Conservation (phyloP, 108 stramenopile genomes). For the Cafeteria roenbergensis region DNA sequence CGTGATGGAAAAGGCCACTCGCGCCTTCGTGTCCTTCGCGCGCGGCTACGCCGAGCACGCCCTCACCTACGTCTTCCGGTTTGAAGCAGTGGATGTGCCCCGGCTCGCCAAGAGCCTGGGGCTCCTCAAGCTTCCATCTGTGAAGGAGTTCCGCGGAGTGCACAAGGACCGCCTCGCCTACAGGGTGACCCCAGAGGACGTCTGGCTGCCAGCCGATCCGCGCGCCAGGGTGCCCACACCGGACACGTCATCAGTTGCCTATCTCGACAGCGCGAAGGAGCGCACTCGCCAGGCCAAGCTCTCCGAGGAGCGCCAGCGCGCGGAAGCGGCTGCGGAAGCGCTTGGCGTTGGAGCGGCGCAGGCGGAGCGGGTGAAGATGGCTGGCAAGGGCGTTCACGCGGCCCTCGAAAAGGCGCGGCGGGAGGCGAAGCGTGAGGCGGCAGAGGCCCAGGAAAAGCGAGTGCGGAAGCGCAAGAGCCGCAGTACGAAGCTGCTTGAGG, state of each 20-base stretch:
- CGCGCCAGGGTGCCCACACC: no score
- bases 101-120: conserved; percentile 69
- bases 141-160: conserved; percentile 68
- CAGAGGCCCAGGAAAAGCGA: conserved; percentile 36
- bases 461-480: conserved; percentile 63
- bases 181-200: neutral
- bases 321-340: conserved; percentile 58
- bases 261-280: neutral
- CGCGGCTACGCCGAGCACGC: conserved; percentile 88
- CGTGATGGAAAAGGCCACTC: conserved; percentile 83
- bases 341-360: conserved; percentile 73
- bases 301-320: conserved; percentile 57
- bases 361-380: conserved; percentile 47
- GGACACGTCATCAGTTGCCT: conserved; percentile 3
- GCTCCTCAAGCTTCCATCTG: conserved; percentile 82
- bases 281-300: conserved; percentile 22
- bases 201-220: neutral
- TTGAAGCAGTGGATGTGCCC: conserved; percentile 74
- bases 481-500: conserved; percentile 68
- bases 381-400: conserved; percentile 52
- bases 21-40: conserved; percentile 65
- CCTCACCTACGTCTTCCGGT: conserved; percentile 48
- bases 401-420: conserved; percentile 26
- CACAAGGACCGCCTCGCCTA: neutral
- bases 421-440: conserved; percentile 2